phyloP scores from a whole-genome alignment of 306 rosid species.

The Casuarina glauca region DNA sequence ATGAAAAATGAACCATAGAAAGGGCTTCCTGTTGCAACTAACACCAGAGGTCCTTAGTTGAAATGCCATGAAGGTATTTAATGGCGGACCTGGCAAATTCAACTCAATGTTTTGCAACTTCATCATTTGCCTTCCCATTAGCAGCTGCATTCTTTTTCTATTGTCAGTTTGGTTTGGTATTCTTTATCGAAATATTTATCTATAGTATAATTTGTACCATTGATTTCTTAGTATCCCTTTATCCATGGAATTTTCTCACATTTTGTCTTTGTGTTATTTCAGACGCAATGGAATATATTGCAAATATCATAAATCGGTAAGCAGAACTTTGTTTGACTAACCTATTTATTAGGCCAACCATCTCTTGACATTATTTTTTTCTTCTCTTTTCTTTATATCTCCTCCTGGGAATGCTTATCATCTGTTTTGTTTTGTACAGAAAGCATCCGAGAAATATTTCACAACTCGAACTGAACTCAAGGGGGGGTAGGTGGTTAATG shows the following conservation, averaged over 20 bases:
- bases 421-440: conserved; percentile 45
- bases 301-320: conserved; percentile 83
- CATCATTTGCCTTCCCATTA: neutral
- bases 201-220: conserved; percentile 5
- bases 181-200: conserved; percentile 1
- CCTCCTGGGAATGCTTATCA: neutral
- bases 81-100: neutral
- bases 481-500: conserved; percentile 72
- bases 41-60: neutral
- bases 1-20: neutral
- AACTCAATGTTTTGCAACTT: neutral
- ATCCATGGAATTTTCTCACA: conserved; percentile 6
- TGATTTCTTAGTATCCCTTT: conserved; percentile 22
- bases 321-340: conserved; percentile 28
- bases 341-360: conserved; percentile 8
- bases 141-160: neutral
- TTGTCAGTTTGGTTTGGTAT: neutral
- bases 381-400: neutral
- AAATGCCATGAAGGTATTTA: neutral
- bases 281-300: conserved; percentile 76
- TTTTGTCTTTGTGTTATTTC: conserved; percentile 41
- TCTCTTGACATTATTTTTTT: neutral
- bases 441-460: conserved; percentile 69
- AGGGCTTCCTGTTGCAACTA: neutral
- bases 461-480: conserved; percentile 77